These are phyloP conservation scores for Yamadazyma membranifaciens DNA, from an alignment of 1,139 yeast species.

Conservation along the genomic window DNA sequence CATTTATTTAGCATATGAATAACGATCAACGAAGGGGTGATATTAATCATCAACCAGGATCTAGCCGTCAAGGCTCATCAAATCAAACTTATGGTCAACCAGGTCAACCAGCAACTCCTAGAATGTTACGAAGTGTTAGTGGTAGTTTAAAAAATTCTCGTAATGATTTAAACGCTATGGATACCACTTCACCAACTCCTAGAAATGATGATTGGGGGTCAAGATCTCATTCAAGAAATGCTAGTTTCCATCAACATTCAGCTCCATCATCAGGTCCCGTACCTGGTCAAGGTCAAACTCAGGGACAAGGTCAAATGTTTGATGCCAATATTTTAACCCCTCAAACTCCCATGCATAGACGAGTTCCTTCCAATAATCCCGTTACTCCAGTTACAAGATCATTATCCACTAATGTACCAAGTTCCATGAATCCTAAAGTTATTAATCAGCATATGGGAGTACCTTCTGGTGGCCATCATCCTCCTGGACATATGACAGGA, in stretches of 20 bases:
- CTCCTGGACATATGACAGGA: neutral
- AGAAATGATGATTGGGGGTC: constrained; percentile 12
- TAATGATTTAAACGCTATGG: constrained; percentile 16
- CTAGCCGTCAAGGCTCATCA: constrained; percentile 1
- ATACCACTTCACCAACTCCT: constrained; percentile 14
- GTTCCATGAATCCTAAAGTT: constrained; percentile 13
- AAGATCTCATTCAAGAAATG: constrained; percentile 21
- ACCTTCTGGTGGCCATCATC: neutral
- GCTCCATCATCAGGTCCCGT: constrained; percentile 1
- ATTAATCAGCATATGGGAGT: constrained; percentile 12
- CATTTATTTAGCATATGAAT: constrained; percentile 1
- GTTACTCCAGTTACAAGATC: constrained; percentile 7
- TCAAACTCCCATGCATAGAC: constrained; percentile 15
- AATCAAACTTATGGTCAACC: neutral
- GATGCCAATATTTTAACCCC: constrained; percentile 12
- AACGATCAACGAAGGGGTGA: constrained; percentile 3
- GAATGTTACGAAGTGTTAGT: constrained; percentile 65
- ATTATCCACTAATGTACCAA: constrained; percentile 4
- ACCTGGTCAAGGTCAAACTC: neutral
- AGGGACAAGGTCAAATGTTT: constrained; percentile 3
- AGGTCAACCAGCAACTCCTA: constrained; percentile 69
- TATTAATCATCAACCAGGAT: constrained; percentile 1
- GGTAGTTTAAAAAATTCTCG: constrained; percentile 27
- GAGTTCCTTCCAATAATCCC: constrained; percentile 13
- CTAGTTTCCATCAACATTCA: constrained; percentile 18